Conservation (phyloP, 352 stramenopile genomes). For the Pilasporangium apinafurcum region DNA sequence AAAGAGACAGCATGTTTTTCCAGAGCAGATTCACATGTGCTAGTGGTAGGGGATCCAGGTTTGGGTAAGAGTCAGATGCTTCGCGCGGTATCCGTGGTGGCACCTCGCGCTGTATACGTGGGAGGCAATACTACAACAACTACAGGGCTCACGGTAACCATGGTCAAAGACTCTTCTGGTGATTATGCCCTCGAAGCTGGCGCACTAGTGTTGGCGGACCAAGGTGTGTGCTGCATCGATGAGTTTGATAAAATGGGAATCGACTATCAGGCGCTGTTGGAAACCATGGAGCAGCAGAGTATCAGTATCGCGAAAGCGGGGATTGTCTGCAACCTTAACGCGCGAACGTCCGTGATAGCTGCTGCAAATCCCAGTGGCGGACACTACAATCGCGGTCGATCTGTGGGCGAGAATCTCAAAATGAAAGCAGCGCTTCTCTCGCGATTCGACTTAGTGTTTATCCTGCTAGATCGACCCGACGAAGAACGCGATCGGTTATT, state of each 20-base stretch:
- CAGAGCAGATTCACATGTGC: slow-evolving; percentile 91
- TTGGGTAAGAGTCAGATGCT: slow-evolving; percentile 97
- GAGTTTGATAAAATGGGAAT: slow-evolving; percentile 98
- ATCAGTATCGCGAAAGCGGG: slow-evolving; percentile 90
- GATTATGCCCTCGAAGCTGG: slow-evolving; percentile 91
- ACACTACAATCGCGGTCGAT: slow-evolving; percentile 94
- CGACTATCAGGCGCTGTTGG: slow-evolving; percentile 90
- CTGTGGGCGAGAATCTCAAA: slow-evolving; percentile 95
- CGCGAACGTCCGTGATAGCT: slow-evolving; percentile 93
- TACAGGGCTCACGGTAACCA: slow-evolving; percentile 94
- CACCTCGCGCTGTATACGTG: slow-evolving; percentile 94
- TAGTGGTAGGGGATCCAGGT: slow-evolving; percentile 94
- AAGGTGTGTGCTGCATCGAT: slow-evolving; percentile 97
- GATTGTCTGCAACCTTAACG: slow-evolving; percentile 94
- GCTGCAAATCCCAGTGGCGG: slow-evolving; percentile 96
- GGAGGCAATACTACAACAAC: slow-evolving; percentile 95
- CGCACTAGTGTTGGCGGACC: slow-evolving; percentile 91
- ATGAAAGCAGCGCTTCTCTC: slow-evolving; percentile 95
- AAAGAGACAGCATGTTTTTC: slow-evolving; percentile 62
- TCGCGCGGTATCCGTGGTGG: slow-evolving; percentile 84
- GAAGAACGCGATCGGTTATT: slow-evolving; percentile 90
- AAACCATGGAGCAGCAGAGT: slow-evolving; percentile 99
- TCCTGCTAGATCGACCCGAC: slow-evolving; percentile 93
- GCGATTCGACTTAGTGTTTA: slow-evolving; percentile 97
- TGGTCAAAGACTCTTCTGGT: slow-evolving; percentile 91